These are phyloP conservation scores for Tetragonia tetragonoides DNA, from an alignment of 148 eudicot species.

Conservation along the genomic window DNA sequence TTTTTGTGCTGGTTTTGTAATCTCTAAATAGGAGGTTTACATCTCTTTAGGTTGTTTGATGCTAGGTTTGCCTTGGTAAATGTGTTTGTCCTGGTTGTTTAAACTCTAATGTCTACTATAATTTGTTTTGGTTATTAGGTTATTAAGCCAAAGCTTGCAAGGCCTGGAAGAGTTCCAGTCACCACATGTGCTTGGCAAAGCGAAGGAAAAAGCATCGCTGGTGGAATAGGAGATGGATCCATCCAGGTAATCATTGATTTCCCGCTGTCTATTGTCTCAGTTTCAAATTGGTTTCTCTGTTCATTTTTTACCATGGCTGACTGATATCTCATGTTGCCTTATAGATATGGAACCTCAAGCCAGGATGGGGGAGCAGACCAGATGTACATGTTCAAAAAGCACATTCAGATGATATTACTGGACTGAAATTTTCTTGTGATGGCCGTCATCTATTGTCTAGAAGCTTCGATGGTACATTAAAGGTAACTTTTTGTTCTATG, in stretches of 20 bases:
- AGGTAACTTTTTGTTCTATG: slow-evolving; percentile 40
- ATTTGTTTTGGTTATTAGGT: slow-evolving; percentile 46
- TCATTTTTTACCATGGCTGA: neutral
- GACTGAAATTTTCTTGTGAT: slow-evolving; percentile 83
- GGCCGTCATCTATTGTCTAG: slow-evolving; percentile 76
- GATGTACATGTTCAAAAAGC: slow-evolving; percentile 58
- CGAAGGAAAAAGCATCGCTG: slow-evolving; percentile 87
- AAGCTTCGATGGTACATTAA: slow-evolving; percentile 80
- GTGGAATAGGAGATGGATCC: slow-evolving; percentile 94
- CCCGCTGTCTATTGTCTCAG: neutral
- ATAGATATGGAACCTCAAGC: slow-evolving; percentile 90
- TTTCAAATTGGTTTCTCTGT: neutral
- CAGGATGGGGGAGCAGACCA: slow-evolving; percentile 99
- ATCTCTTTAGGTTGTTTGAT: neutral
- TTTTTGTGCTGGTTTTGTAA: no score
- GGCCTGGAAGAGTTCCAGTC: slow-evolving; percentile 88
- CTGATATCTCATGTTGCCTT: slow-evolving; percentile 7
- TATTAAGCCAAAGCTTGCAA: slow-evolving; percentile 88
- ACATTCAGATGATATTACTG: slow-evolving; percentile 92
- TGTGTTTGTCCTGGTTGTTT: neutral
- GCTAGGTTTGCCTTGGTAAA: slow-evolving; percentile 1
- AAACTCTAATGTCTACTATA: slow-evolving; percentile 12
- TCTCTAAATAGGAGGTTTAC: no score
- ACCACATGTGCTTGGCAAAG: slow-evolving; percentile 91
- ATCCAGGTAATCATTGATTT: slow-evolving; percentile 58